Conservation (phyloP, 2,329 filamentous ascomycete genomes). For the Exophiala xenobiotica region DNA sequence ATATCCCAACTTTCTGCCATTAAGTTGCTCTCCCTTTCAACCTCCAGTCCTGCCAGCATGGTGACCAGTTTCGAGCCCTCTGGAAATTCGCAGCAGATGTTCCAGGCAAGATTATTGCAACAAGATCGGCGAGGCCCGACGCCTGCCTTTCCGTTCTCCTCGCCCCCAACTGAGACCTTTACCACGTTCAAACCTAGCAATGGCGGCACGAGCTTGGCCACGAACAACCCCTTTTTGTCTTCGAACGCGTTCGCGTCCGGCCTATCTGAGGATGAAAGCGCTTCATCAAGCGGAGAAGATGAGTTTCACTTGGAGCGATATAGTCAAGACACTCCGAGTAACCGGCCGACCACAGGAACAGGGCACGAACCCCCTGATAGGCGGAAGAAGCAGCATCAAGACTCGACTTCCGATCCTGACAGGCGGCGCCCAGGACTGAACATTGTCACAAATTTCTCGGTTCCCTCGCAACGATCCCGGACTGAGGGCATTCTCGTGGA, state of each 20-base stretch:
- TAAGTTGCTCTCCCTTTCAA: neutral
- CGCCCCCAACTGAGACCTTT: conserved; percentile 11
- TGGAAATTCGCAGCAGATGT: neutral
- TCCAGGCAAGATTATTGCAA: neutral
- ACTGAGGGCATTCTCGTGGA: conserved; percentile 24
- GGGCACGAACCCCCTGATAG: conserved; percentile 3
- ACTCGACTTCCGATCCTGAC: neutral
- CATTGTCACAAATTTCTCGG: conserved; percentile 43
- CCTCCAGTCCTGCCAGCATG: conserved; percentile 5
- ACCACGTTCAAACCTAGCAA: conserved; percentile 19
- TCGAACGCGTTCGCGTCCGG: conserved; percentile 16
- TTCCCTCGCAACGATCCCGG: conserved; percentile 15
- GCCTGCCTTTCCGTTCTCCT: conserved; percentile 14
- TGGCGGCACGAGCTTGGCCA: neutral
- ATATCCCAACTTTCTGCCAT: neutral
- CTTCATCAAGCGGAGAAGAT: conserved; percentile 27
- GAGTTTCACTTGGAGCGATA: conserved; percentile 31
- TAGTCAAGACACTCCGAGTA: conserved; percentile 15
- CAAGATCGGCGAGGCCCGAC: neutral
- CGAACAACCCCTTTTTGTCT: conserved; percentile 11
- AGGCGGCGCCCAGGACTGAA: conserved; percentile 42
- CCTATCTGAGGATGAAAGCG: conserved; percentile 21
- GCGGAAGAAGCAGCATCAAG: conserved; percentile 2
- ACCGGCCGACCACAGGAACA: neutral
- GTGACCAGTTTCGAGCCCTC: conserved; percentile 8